Evolutionary conservation across 306 rosid genomes (phyloP), one percentile per base, ranked within the genome.

Genomic region (Elaeagnus macrophylla): DNA sequence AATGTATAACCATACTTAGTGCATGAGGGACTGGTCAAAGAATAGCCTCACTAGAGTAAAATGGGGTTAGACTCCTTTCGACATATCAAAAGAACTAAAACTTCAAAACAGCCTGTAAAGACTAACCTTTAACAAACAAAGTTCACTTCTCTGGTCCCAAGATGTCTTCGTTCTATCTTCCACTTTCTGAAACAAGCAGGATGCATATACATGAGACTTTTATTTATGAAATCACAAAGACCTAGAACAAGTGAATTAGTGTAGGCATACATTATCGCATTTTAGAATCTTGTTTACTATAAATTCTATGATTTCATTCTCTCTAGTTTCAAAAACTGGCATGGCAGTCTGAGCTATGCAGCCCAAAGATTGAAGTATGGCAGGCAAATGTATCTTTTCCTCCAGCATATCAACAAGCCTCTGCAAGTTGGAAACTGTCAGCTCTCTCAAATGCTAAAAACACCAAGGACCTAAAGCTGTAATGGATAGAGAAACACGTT

Each of bases 271-370:
- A 62, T 74, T 57, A 62, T 76, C 70, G 56, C 77, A 47, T 69
- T 79, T 81, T 45, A 93, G 77, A 75, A 88, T 87, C 68, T 83
- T 72, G 61, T 82, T 76, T 64, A 60, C 40, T 67, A 93, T 83
- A 68, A 82, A 93, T 56, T 84, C 83, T 79, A 73, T 73, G 61
- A 93, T 69, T 75, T 93, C 96, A 61, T 66, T 74, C 76, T 79
- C 95, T 73, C 99, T 84, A 50, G 99, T 93, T 81, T 84, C 99
- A 54, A 82, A 93, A 69, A 93, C 81, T 57, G 99, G 85, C 95
- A 93, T 93, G 54, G 99, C 96, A 39, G 83, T 82, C 84, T 93
- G 76, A 7, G 99, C 99, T 65, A 88, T 87, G 60, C 99, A 93
- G 67, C 99, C 99, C 59, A 93, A 73, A 41, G 99, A 93, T 72